These are phyloP conservation scores for Diaporthe ilicicola DNA, from an alignment of 2,329 filamentous ascomycete genomes.

Conservation along the genomic window DNA sequence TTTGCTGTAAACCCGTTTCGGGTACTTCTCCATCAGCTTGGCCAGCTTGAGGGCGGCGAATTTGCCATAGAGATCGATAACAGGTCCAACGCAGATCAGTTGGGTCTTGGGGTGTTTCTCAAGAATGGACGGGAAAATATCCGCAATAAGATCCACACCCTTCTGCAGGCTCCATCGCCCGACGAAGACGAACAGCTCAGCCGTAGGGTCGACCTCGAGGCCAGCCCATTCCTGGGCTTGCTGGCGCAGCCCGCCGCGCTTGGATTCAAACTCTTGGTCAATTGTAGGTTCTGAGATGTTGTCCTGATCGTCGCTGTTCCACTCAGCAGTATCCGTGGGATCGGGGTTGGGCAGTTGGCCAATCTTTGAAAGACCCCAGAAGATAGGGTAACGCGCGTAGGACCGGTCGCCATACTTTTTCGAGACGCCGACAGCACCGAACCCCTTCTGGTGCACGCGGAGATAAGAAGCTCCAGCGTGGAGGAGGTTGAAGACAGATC, in stretches of 20 bases:
- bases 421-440: conserved; percentile 72
- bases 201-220: conserved; percentile 66
- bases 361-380: conserved; percentile 71
- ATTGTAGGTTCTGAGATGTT: conserved; percentile 58
- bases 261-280: conserved; percentile 62
- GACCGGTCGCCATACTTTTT: conserved; percentile 74
- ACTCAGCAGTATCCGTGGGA: conserved; percentile 69
- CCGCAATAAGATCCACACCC: conserved; percentile 73
- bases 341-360: conserved; percentile 72
- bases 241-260: conserved; percentile 61
- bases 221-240: conserved; percentile 75
- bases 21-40: conserved; percentile 71
- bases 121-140: conserved; percentile 70
- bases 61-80: conserved; percentile 74
- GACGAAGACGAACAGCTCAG: conserved; percentile 73
- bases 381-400: conserved; percentile 73
- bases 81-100: conserved; percentile 69
- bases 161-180: conserved; percentile 76
- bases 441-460: conserved; percentile 71
- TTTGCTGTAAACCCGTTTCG: conserved; percentile 72
- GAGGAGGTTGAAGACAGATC: conserved; percentile 73
- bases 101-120: conserved; percentile 68
- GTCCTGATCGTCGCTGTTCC: conserved; percentile 59
- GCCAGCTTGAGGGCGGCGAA: conserved; percentile 73
- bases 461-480: conserved; percentile 72